Percentiles rank a stretch among this genome's conserved stretches.
Evolutionary conservation across 2,329 filamentous ascomycete genomes (phyloP).

Genomic region (Lachnellula willkommii): DNA sequence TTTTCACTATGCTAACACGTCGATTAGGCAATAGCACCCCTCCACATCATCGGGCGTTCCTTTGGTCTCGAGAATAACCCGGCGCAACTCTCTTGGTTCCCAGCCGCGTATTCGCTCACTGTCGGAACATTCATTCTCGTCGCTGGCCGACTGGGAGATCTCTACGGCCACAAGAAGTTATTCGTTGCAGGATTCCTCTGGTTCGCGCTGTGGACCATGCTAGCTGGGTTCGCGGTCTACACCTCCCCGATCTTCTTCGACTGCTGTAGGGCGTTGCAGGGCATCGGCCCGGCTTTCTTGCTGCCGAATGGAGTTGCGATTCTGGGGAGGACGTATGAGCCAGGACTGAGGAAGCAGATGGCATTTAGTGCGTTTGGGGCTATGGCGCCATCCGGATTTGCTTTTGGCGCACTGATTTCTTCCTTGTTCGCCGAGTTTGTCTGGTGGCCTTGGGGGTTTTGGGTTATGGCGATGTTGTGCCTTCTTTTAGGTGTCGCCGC

Average conservation of each 20-base stretch:
- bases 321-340: slow-evolving; percentile 42
- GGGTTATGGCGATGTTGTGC: slow-evolving; percentile 38
- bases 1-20: too few relatives aligned
- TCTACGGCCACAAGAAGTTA: slow-evolving; percentile 47
- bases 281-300: slow-evolving; percentile 45
- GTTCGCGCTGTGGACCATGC: slow-evolving; percentile 20
- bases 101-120: slow-evolving; percentile 50
- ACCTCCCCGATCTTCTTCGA: slow-evolving; percentile 34
- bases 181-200: slow-evolving; percentile 41
- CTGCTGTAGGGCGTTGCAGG: slow-evolving; percentile 47
- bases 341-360: slow-evolving; percentile 40
- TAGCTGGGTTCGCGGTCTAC: slow-evolving; percentile 18
- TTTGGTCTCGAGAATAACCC: slow-evolving; percentile 39
- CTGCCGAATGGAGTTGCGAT: slow-evolving; percentile 49
- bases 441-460: slow-evolving; percentile 50
- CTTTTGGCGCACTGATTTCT: slow-evolving; percentile 38
- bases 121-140: slow-evolving; percentile 49
- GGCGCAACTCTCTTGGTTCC: slow-evolving; percentile 49
- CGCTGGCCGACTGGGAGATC: slow-evolving; percentile 45
- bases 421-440: slow-evolving; percentile 35
- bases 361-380: slow-evolving; percentile 42
- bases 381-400: slow-evolving; percentile 40
- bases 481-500: slow-evolving; percentile 33
- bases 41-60: slow-evolving; percentile 40
- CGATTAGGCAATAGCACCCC: slow-evolving; percentile 38